Base-by-base conservation (phyloP, 2,329 filamentous ascomycete genomes). In the Ophiosphaerella narmari region DNA sequence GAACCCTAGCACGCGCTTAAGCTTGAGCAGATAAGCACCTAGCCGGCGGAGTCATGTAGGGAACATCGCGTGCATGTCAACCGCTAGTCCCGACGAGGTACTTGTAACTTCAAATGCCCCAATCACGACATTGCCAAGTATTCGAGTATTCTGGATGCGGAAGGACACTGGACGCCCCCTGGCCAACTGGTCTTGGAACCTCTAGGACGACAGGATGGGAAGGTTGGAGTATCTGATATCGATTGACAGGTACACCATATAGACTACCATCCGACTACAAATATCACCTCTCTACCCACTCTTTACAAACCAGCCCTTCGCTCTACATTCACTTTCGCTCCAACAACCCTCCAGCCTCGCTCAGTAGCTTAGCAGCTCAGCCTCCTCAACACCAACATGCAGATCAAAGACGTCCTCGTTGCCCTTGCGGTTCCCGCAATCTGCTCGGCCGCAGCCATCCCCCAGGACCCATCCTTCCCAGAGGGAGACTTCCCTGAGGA, bases 351-450 rank as follows among this genome's bases (percentile, higher is more conserved):
- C 26, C 36, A 26, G 16, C n/a, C 50, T 39, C 40, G 40, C 38
- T 39, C 48, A 40, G 39, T 47, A 29, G 26, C 26, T 29, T 29
- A 29, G 11, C 11, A 29, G 26, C 26, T 11, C 26, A 29, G 48
- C 43, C 52, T 35, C 11, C 44, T 21, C 29, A 41, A 34, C 41
- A 24, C 46, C 45, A 63, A 48, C 29, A 63, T 65, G 62, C 55
- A 58, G 43, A 52, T 59, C 60, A 58, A 62, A 48, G 49, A 62
- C 31, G n/a, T 65, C 33, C 5, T 64, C 38, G 52, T 54, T 41
- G 57, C 59, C 45, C 60, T 65, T 36, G 57, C 59, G 53, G 48
- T 60, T 39, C 60, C 65, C 18, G 65, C 57, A 37, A 43, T 63
- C 41, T 41, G 50, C 38, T 46, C 52, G 24, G 59, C 59, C 34